A percentile compares a stretch with the other conserved stretches of the same genome.
These are phyloP conservation scores for Crepidotus sp. DNA, from an alignment of 1,284 basidiomycete genomes.

Conservation along the genomic window DNA sequence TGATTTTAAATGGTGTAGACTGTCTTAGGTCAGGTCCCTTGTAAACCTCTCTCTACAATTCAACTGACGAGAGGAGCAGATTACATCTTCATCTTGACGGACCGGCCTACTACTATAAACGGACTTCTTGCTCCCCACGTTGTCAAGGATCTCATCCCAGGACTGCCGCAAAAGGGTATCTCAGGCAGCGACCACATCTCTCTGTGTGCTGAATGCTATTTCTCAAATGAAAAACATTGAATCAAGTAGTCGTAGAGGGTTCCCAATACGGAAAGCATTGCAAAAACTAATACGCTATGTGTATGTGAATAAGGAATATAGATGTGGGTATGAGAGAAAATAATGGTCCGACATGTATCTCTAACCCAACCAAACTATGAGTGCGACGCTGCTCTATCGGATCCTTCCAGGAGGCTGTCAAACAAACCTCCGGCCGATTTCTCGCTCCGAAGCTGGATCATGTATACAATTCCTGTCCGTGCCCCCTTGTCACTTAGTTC, in stretches of 20 bases:
- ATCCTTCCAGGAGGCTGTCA: slow-evolving; percentile 80
- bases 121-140: slow-evolving; percentile 60
- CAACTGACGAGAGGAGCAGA: slow-evolving; percentile 37
- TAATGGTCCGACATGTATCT: slow-evolving; percentile 7
- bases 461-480: slow-evolving; percentile 94
- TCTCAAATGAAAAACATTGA: slow-evolving; percentile 24
- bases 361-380: slow-evolving; percentile 8
- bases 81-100: slow-evolving; percentile 73
- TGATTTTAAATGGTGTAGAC: background rate
- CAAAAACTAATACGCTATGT: slow-evolving; percentile 10
- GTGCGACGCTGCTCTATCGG: slow-evolving; percentile 36
- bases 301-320: slow-evolving; percentile 11
- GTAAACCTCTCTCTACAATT: background rate
- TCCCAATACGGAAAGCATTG: slow-evolving; percentile 16
- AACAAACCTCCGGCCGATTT: slow-evolving; percentile 79
- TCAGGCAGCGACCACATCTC: slow-evolving; percentile 87
- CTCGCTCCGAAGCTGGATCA: slow-evolving; percentile 93
- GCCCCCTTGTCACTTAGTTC: slow-evolving; percentile 86
- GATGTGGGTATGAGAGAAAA: slow-evolving; percentile 16
- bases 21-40: slow-evolving; percentile 8
- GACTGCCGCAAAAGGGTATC: slow-evolving; percentile 72
- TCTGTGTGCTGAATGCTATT: slow-evolving; percentile 45
- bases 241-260: background rate
- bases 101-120: slow-evolving; percentile 38
- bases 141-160: slow-evolving; percentile 57